A percentile compares a stretch with the other conserved stretches of the same genome.
These are phyloP conservation scores for grape (Vitis vinifera) DNA, from an alignment of 164 flowering plant species.

Conservation along the genomic window ASM3070453v1 NC_081811.1:24005501-24006000, in stretches of 20 bases:
- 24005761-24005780: constrained; percentile 23
- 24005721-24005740: constrained; percentile 20
- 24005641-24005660: constrained; percentile 10
- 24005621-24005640: constrained; percentile 87
- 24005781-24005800: constrained; percentile 7
- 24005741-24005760: constrained; percentile 29
- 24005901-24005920: background rate
- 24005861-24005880: background rate
- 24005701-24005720: background rate
- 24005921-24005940: background rate
- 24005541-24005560: constrained; percentile 80
- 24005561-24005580: constrained; percentile 88
- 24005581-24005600: constrained; percentile 91
- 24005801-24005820: constrained; percentile 3
- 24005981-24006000: background rate
- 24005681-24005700: no score
- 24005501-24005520: background rate
- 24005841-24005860: no score
- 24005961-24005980: background rate
- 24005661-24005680: background rate
- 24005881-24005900: background rate
- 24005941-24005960: background rate
- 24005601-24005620: constrained; percentile 87
- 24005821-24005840: background rate
- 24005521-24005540: constrained; percentile 84